These are phyloP conservation scores for Cercospora berteroae DNA, from an alignment of 2,329 filamentous ascomycete species.

Conservation along the genomic window DNA sequence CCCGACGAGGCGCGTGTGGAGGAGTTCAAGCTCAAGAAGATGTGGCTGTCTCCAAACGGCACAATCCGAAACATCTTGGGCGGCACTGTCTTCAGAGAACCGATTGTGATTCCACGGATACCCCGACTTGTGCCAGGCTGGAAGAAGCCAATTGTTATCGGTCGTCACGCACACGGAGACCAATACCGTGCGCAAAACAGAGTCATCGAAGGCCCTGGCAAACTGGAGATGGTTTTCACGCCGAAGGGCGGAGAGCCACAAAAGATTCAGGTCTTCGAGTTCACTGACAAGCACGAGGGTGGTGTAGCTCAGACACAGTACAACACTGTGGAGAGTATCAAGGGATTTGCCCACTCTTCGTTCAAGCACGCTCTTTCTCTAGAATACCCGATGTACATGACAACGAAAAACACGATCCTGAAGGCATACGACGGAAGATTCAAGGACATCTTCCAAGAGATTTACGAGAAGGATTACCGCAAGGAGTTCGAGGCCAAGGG, in stretches of 20 bases:
- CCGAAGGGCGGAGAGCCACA: constrained; percentile 76
- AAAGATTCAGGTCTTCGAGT: constrained; percentile 86
- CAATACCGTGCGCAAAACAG: constrained; percentile 96
- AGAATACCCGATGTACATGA: constrained; percentile 94
- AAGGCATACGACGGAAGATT: constrained; percentile 99
- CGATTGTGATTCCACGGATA: constrained; percentile 91
- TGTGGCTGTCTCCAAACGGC: constrained; percentile 98
- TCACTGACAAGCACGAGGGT: constrained; percentile 67
- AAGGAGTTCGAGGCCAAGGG: constrained; percentile 82
- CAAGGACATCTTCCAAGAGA: constrained; percentile 99
- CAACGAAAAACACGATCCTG: constrained; percentile 99
- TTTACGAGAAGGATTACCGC: constrained; percentile 87
- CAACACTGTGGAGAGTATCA: constrained; percentile 95
- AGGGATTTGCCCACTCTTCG: constrained; percentile 89
- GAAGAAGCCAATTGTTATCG: constrained; percentile 99
- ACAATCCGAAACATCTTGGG: constrained; percentile 72
- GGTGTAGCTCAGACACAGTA: constrained; percentile 94
- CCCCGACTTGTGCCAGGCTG: constrained; percentile 93
- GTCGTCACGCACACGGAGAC: constrained; percentile 96
- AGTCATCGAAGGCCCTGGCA: constrained; percentile 78
- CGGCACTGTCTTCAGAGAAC: constrained; percentile 97
- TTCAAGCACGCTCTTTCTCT: constrained; percentile 94
- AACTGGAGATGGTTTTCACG: constrained; percentile 91
- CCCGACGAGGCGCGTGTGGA: constrained; percentile 94
- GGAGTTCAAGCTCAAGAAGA: constrained; percentile 99